phyloP scores from a whole-genome alignment of 2,329 filamentous ascomycete genomes.

The Fusarium verrucosum region DNA sequence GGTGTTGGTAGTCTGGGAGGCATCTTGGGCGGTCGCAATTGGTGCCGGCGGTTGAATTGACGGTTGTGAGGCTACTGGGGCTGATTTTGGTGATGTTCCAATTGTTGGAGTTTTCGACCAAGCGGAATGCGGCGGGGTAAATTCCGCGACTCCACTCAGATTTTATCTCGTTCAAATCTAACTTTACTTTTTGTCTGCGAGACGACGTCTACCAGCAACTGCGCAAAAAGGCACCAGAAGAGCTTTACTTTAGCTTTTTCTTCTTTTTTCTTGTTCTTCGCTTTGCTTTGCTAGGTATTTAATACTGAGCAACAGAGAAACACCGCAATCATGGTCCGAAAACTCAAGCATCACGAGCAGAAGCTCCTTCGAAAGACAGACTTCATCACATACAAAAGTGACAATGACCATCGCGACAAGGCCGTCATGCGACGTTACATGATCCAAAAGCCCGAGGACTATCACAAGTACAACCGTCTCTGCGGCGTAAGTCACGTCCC shows the following conservation, averaged over 20 bases:
- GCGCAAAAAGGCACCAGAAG: background rate
- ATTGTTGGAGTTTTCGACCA: conserved; percentile 41
- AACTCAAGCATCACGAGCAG: conserved; percentile 96
- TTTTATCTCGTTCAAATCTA: conserved; percentile 41
- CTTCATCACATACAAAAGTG: conserved; percentile 92
- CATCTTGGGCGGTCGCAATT: conserved; percentile 48
- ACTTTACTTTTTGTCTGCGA: conserved; percentile 14
- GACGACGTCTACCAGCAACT: conserved; percentile 2
- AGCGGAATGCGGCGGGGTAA: conserved; percentile 38
- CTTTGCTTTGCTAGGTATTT: fast-evolving
- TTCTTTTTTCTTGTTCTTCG: too few relatives aligned
- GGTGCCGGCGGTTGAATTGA: background rate
- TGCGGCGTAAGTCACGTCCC: conserved; percentile 67
- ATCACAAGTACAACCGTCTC: conserved; percentile 72
- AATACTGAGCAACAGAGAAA: background rate
- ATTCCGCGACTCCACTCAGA: conserved; percentile 44
- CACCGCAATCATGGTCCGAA: conserved; percentile 80
- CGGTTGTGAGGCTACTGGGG: conserved; percentile 7
- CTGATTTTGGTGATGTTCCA: conserved; percentile 30
- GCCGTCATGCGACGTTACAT: conserved; percentile 84
- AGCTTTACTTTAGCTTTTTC: too few relatives aligned
- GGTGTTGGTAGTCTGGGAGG: conserved; percentile 51
- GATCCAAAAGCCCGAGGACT: conserved; percentile 89
- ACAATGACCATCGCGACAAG: conserved; percentile 86
- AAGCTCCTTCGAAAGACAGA: conserved; percentile 94